Evolutionary conservation across 106 monocot species (phyloP), one percentile per base, ranked within the genome.

Genomic region (Allium sativum): DNA sequence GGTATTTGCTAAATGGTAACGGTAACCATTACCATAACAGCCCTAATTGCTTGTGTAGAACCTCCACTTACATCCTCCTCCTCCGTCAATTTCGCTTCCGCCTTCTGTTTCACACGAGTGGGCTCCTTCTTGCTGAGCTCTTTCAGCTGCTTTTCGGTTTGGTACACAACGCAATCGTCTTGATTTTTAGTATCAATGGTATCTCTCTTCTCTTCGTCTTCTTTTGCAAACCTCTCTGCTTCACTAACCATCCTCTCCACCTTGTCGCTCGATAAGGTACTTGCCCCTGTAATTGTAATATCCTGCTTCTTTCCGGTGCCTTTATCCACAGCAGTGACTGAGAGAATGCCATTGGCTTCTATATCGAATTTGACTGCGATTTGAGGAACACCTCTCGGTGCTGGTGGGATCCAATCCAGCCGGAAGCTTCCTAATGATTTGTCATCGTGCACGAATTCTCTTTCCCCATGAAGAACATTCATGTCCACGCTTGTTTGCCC

Each of bases 361-460:
- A 93, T 93, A 53, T 93, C 88, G 62, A 93, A 93, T 64, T 88
- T 93, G 21, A 93, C 93, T 62, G 88, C 88, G 19, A 88, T 88
- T 52, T 93, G 88, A 7, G 88, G 88, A 21, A 88, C 82, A 11
- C 93, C 93, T 17, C 88, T 72, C n/a, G 93, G 88, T 4, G 88
- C 82, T 9, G 88, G 93, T 21, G 93, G 85, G 21, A 93, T 93
- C 61, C 93, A 88, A 72, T 89, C 93, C 4, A 88, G 77, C 13
- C 93, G 72, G 75, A 93, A 93, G 42, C 88, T 93, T 47, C 88
- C 85, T 51, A 88, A 68, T 9, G 82, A 85, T 57, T 93, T 93
- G 58, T 93, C n/a, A n/a, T n/a, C n/a, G n/a, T n/a, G n/a, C n/a
- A n/a, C n/a, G n/a, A n/a, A n/a, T n/a, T n/a, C n/a, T n/a, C n/a